Evolutionary conservation across 306 rosid species (phyloP).

Genomic region (Trifolium fragiferum): DNA sequence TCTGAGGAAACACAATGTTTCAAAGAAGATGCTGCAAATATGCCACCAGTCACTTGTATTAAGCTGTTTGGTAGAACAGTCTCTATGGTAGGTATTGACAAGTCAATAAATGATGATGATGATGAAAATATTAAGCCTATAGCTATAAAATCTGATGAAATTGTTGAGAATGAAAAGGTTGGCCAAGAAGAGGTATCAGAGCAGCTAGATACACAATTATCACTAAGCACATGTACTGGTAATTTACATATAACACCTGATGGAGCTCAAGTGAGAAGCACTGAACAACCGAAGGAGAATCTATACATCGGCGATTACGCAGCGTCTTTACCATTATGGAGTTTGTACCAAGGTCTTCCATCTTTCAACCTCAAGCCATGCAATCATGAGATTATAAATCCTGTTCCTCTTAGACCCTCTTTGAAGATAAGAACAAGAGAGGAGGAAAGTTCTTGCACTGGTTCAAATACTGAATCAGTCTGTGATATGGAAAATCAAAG

Average conservation of each 20-base stretch:
- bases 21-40: constrained; percentile 39
- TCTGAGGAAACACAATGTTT: constrained; percentile 43
- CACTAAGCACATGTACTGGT: constrained; percentile 50
- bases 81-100: constrained; percentile 50
- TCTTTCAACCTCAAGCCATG: constrained; percentile 35
- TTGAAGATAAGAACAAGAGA: constrained; percentile 46
- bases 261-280: constrained; percentile 34
- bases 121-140: constrained; percentile 39
- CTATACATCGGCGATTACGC: constrained; percentile 29
- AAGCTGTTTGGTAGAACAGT: constrained; percentile 90
- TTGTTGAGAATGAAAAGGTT: constrained; percentile 45
- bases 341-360: constrained; percentile 53
- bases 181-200: constrained; percentile 47
- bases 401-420: constrained; percentile 38
- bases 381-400: constrained; percentile 43
- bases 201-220: constrained; percentile 48
- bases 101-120: constrained; percentile 38
- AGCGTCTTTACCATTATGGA: constrained; percentile 54
- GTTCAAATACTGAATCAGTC: constrained; percentile 58
- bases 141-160: constrained; percentile 41
- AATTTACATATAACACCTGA: constrained; percentile 39
- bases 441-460: constrained; percentile 61
- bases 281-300: constrained; percentile 44
- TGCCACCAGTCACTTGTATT: constrained; percentile 48
- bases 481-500: constrained; percentile 47